Percentiles rank a stretch among this genome's conserved stretches.
phyloP scores from a whole-genome alignment of 345 rosid genomes.

The Eucalyptus sideroxylon region DNA sequence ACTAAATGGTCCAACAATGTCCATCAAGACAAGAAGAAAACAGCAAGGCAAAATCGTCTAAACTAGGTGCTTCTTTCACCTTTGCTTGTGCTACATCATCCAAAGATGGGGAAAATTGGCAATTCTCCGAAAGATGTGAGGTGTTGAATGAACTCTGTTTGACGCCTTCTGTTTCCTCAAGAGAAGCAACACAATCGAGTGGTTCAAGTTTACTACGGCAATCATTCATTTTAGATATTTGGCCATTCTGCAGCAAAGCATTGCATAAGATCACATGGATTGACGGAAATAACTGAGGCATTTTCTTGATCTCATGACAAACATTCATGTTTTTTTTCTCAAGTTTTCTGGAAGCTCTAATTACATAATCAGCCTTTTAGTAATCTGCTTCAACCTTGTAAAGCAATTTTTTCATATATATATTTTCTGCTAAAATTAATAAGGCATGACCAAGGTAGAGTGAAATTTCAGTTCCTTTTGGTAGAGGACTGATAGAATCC shows the following conservation, averaged over 20 bases:
- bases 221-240: neutral
- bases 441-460: neutral
- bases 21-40: too few species aligned
- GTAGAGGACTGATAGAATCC: neutral
- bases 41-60: too few species aligned
- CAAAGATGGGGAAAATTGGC: too few species aligned
- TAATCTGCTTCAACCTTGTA: neutral
- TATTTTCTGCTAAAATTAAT: neutral
- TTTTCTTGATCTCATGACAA: neutral
- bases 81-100: too few species aligned
- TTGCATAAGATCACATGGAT: neutral
- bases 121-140: too few species aligned
- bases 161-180: neutral
- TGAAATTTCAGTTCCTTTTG: neutral
- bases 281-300: neutral
- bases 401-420: neutral
- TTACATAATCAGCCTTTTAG: neutral
- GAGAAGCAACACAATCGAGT: neutral
- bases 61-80: too few species aligned
- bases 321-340: neutral
- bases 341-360: neutral
- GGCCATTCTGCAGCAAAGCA: neutral
- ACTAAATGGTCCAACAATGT: too few species aligned
- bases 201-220: rapidly evolving
- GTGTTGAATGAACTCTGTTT: neutral